Evolutionary conservation across 441 rosid species (phyloP), one percentile per base, ranked within the genome.

Genomic region (Euphorbia corollata): DNA sequence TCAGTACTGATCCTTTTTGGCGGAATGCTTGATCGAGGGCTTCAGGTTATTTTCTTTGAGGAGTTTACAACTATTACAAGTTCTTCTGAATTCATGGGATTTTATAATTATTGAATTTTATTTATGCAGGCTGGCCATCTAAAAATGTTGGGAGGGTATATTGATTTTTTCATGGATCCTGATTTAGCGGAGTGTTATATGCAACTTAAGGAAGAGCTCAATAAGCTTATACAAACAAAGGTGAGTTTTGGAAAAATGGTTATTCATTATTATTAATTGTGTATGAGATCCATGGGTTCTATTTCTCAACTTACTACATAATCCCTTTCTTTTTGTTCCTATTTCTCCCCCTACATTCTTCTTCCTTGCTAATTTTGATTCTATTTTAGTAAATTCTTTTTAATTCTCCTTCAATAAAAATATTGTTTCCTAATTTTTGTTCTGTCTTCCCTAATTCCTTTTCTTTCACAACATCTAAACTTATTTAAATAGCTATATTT

Each of bases 141-240:
- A 71, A 91, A 88, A 83, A 95, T 95, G 96, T 80, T 95, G 77
- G 85, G 83, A 10, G 99, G 99, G 53, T 95, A 91, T 70, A 71
- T 95, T 19, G 98, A 95, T 73, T 86, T 95, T 74, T 95, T 95
- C 85, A 85, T 91, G 96, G 91, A 90, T 85, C 87, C 97, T 61
- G 86, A 82, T 71, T 82, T 95, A 82, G 96, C 96, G 34, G 98
- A 91, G 50, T 85, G 91, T 85, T 95, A 76, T 73, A 61, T 85
- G 73, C 88, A 87, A 79, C 88, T 95, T 12, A 89, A 82, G 81
- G 95, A 91, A 75, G 97, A 95, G 76, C 85, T 95, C 57, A 83
- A 85, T 63, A 84, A 80, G 80, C 87, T 95, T 68, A 76, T 88
- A 60, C 90, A 86, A 47, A 82, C 74, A 74, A 95, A 95, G 96